These are phyloP conservation scores for Parathielavia hyrcaniae DNA, from an alignment of 495 filamentous ascomycete genomes.

Conservation along the genomic window DNA sequence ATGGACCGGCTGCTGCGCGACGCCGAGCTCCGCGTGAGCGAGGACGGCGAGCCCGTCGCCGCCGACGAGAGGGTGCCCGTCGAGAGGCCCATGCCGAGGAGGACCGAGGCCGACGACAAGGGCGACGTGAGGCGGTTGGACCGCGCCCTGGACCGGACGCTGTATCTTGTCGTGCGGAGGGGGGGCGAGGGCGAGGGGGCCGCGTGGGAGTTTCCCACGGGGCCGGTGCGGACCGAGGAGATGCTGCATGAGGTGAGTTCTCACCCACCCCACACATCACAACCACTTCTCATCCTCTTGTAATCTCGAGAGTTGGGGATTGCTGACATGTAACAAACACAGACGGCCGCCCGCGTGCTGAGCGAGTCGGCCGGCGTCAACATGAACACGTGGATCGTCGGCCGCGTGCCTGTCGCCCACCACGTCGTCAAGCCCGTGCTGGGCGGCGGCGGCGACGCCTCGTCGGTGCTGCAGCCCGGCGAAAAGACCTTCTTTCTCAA, in stretches of 20 bases:
- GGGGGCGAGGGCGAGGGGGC: constrained; percentile 47
- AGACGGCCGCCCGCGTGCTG: constrained; percentile 79
- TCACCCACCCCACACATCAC: too few relatives aligned
- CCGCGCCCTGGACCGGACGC: constrained; percentile 63
- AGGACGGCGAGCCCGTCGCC: constrained; percentile 54
- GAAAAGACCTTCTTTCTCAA: constrained; percentile 95
- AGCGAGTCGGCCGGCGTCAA: constrained; percentile 73
- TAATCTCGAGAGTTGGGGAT: not conserved
- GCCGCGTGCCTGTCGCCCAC: constrained; percentile 83
- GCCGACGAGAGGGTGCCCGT: constrained; percentile 60
- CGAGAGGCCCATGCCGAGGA: constrained; percentile 62
- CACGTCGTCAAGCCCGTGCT: constrained; percentile 46
- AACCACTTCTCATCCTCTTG: not conserved
- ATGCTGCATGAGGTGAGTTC: constrained; percentile 71
- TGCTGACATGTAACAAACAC: constrained; percentile 5
- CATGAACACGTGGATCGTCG: constrained; percentile 99
- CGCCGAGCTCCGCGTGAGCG: constrained; percentile 61
- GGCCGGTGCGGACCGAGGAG: constrained; percentile 59
- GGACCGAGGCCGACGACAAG: constrained; percentile 75
- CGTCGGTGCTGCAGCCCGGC: constrained; percentile 39
- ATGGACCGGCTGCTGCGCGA: constrained; percentile 61
- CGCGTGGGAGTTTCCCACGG: constrained; percentile 79
- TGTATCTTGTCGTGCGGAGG: constrained; percentile 77
- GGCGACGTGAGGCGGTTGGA: constrained; percentile 70
- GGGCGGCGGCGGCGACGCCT: constrained; percentile 33